Conservation (phyloP, 2,329 filamentous ascomycete species). For the Botrytis sinoallii region DNA sequence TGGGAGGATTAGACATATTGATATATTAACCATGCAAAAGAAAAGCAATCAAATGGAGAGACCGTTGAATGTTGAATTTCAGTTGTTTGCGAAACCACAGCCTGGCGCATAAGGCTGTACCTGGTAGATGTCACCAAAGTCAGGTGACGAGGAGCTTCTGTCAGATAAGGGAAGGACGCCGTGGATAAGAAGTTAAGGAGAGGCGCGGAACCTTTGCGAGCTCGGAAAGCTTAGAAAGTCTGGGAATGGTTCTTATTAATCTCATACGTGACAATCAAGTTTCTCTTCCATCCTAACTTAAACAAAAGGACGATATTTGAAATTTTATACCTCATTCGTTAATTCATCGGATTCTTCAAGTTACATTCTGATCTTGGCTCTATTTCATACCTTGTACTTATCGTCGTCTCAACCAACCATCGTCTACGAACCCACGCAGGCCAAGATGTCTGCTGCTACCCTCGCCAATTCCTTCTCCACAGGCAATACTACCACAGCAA, state of each 20-base stretch:
- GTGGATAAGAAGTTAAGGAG: constrained; percentile 5
- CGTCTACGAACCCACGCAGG: background rate
- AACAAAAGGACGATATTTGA: background rate
- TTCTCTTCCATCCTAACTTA: background rate
- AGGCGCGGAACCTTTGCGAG: background rate
- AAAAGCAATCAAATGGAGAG: constrained; percentile 10
- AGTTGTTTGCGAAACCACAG: constrained; percentile 18
- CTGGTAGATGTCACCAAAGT: background rate
- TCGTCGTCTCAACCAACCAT: constrained; percentile 3
- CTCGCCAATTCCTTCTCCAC: constrained; percentile 55
- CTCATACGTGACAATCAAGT: background rate
- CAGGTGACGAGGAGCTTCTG: background rate
- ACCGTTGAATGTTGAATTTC: background rate
- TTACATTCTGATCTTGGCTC: constrained; percentile 12
- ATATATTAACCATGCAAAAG: background rate
- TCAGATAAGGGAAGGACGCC: background rate
- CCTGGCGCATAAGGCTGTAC: constrained; percentile 21
- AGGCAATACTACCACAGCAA: constrained; percentile 53
- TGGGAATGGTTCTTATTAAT: background rate
- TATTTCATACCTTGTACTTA: background rate
- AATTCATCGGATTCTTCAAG: background rate
- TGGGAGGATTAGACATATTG: constrained; percentile 34
- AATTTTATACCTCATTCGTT: background rate
- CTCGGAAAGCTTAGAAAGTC: background rate
- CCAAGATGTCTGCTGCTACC: constrained; percentile 42